Conservation (phyloP, 1,139 yeast genomes). For the Ogataea hybrid region DNA sequence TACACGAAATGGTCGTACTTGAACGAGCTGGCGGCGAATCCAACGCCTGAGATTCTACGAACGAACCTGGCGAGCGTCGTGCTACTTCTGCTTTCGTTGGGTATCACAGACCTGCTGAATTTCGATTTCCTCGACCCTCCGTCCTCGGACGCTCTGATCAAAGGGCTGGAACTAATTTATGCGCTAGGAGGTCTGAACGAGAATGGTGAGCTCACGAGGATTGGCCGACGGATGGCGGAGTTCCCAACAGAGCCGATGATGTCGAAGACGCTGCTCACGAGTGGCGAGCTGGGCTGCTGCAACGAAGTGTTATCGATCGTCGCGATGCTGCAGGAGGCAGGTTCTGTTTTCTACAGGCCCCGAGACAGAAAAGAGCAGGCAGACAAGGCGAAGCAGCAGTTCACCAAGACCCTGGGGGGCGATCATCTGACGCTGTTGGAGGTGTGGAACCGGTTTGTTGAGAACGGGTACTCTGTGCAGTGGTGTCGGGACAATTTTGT, state of each 20-base stretch:
- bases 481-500: conserved; percentile 90
- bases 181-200: conserved; percentile 85
- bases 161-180: conserved; percentile 76
- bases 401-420: conserved; percentile 54
- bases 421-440: conserved; percentile 79
- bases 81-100: conserved; percentile 70
- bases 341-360: conserved; percentile 69
- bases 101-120: conserved; percentile 74
- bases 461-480: conserved; percentile 62
- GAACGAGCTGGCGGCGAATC: conserved; percentile 72
- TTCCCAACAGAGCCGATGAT: conserved; percentile 92
- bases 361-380: conserved; percentile 68
- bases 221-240: conserved; percentile 86
- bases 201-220: conserved; percentile 71
- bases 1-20: conserved; percentile 85
- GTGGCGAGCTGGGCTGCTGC: conserved; percentile 57
- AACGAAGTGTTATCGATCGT: conserved; percentile 68
- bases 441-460: conserved; percentile 76
- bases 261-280: conserved; percentile 68
- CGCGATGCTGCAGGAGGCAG: conserved; percentile 81
- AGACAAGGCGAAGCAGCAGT: conserved; percentile 56
- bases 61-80: conserved; percentile 79
- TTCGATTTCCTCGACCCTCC: conserved; percentile 93
- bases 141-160: conserved; percentile 63
- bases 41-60: conserved; percentile 86